These are phyloP conservation scores for Echinochloa phyllopogon DNA, from an alignment of 176 grass and related monocot genomes.

Conservation along the genomic window DNA sequence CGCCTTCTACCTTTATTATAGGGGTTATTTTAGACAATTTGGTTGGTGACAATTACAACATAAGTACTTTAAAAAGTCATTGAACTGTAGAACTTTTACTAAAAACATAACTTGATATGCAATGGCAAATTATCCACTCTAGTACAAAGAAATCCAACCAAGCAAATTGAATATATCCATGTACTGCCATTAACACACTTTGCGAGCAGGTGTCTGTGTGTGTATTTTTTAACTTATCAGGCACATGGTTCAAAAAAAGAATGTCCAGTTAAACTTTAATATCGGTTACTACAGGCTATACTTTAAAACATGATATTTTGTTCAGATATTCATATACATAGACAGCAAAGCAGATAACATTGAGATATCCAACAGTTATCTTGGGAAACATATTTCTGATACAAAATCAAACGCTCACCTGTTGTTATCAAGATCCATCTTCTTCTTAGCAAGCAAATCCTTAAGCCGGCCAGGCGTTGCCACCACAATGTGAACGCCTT, in stretches of 20 bases:
- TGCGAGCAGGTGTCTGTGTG: background rate
- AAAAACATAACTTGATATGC: background rate
- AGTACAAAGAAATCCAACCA: background rate
- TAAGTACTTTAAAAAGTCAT: background rate
- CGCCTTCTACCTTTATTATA: no score
- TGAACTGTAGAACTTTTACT: background rate
- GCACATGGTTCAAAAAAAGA: background rate
- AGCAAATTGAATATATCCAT: background rate
- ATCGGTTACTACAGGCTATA: background rate
- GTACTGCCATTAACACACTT: background rate
- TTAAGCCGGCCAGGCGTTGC: conserved; percentile 88
- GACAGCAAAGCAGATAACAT: background rate
- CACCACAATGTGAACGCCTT: conserved; percentile 89
- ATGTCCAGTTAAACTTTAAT: background rate
- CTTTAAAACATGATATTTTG: background rate
- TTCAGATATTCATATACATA: background rate
- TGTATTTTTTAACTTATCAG: background rate
- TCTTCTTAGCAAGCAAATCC: conserved; percentile 93
- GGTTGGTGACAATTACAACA: background rate
- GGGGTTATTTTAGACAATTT: no score
- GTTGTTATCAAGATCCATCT: conserved; percentile 96
- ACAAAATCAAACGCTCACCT: conserved; percentile 42
- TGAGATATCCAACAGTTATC: background rate
- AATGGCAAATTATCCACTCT: background rate
- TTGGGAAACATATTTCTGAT: background rate